Percentiles rank a stretch among this genome's conserved stretches.
These are phyloP conservation scores for Claviceps maximensis DNA, from an alignment of 2,329 filamentous ascomycete genomes.

Conservation along the genomic window DNA sequence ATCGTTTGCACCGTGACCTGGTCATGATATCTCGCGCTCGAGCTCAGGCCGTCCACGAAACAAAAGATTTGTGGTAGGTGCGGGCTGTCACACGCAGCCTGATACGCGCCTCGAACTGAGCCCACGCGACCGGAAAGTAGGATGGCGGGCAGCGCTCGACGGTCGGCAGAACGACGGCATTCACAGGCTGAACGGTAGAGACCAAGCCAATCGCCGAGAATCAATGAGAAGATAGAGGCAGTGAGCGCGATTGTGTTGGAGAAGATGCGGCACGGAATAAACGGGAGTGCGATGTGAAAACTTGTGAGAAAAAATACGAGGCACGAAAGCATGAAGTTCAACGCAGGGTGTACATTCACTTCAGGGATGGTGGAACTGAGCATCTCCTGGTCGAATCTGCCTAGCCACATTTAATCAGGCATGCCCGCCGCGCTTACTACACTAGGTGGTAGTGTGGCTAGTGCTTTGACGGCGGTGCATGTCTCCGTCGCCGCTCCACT, in stretches of 20 bases:
- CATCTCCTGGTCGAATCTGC: background rate
- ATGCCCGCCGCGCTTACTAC: background rate
- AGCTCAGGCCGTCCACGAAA: constrained; percentile 11
- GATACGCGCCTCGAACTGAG: constrained; percentile 14
- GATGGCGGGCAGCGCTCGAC: background rate
- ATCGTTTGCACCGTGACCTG: constrained; percentile 38
- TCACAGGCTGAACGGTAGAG: constrained; percentile 36
- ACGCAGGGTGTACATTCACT: constrained; percentile 2
- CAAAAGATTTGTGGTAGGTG: constrained; percentile 9
- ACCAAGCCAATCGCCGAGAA: background rate
- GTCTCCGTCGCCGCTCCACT: background rate
- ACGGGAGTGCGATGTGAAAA: constrained; percentile 1
- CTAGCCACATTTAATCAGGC: background rate
- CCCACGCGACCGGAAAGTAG: constrained; percentile 27
- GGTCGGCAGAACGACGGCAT: constrained; percentile 2
- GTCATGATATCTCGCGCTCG: constrained; percentile 40
- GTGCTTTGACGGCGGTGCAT: background rate
- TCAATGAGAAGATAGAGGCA: background rate
- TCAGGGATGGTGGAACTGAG: constrained; percentile 6
- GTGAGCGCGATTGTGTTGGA: constrained; percentile 8
- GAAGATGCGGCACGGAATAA: constrained; percentile 3
- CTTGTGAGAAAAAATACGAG: constrained; percentile 3
- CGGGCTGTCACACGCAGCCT: constrained; percentile 4
- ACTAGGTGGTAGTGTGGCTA: background rate
- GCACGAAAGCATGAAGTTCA: constrained; percentile 5